Percentiles rank a stretch among this genome's conserved stretches.
phyloP scores from a whole-genome alignment of 2,329 filamentous ascomycete species.

The Pleomassaria siparia region DNA sequence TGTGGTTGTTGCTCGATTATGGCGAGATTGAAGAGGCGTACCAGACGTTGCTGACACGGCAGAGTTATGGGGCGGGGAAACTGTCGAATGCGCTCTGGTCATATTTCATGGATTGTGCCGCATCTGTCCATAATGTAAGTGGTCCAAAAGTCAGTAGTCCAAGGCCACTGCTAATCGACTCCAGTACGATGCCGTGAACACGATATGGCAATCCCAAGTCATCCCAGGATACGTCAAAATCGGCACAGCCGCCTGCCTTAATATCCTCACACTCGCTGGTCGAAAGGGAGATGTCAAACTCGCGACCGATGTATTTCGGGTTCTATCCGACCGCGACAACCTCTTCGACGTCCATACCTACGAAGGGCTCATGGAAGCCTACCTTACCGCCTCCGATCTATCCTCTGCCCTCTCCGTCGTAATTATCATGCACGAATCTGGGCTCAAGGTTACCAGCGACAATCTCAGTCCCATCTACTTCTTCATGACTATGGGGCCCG shows the following conservation, averaged over 20 bases:
- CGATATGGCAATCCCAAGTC: slow-evolving; percentile 72
- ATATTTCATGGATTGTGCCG: slow-evolving; percentile 75
- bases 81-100: slow-evolving; percentile 64
- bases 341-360: slow-evolving; percentile 70
- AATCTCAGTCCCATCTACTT: slow-evolving; percentile 66
- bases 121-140: slow-evolving; percentile 59
- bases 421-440: slow-evolving; percentile 70
- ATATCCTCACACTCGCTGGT: slow-evolving; percentile 72
- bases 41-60: slow-evolving; percentile 61
- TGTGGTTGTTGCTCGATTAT: slow-evolving; percentile 70
- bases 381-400: slow-evolving; percentile 63
- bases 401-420: slow-evolving; percentile 68
- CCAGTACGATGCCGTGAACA: slow-evolving; percentile 64
- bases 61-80: slow-evolving; percentile 38
- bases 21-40: slow-evolving; percentile 78
- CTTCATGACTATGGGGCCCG: slow-evolving; percentile 48
- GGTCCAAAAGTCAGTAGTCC: not conserved
- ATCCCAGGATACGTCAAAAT: slow-evolving; percentile 61
- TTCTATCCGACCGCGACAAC: slow-evolving; percentile 61
- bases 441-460: slow-evolving; percentile 57
- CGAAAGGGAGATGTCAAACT: slow-evolving; percentile 67
- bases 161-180: slow-evolving; percentile 9
- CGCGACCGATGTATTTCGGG: slow-evolving; percentile 69
- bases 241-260: slow-evolving; percentile 64
- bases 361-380: slow-evolving; percentile 74